Evolutionary conservation across 78 protist genomes (phyloP).

Genomic region (Chrysochromulina tobinii): DNA sequence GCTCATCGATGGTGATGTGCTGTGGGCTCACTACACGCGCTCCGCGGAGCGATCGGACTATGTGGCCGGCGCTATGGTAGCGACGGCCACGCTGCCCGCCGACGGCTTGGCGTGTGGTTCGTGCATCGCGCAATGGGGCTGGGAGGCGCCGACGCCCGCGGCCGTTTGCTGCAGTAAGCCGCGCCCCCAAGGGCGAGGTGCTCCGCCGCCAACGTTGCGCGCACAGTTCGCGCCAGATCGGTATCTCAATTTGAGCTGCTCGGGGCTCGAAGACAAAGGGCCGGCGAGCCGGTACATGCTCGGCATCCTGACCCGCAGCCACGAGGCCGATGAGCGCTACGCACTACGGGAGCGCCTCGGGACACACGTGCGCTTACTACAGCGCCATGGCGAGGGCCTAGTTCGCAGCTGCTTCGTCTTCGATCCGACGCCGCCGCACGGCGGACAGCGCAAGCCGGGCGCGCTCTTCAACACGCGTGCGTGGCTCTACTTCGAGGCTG

Average conservation of each 20-base stretch:
- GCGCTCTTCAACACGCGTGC: background rate
- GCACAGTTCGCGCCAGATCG: too few species aligned
- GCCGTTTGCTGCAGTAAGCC: background rate
- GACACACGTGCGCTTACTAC: background rate
- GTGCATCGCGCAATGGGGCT: background rate
- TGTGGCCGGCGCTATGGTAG: background rate
- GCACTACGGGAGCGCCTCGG: background rate
- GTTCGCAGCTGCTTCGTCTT: background rate
- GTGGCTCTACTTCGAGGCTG: constrained; percentile 5
- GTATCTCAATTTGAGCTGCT: background rate
- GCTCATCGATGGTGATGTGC: background rate
- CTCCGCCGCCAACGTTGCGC: background rate
- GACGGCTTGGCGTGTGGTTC: background rate
- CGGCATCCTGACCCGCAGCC: background rate
- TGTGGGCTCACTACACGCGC: constrained; percentile 5
- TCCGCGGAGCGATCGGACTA: background rate
- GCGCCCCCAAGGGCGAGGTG: background rate
- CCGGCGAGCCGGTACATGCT: background rate
- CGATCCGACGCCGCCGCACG: too few species aligned
- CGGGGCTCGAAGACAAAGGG: background rate
- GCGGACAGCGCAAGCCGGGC: too few species aligned
- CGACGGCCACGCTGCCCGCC: background rate
- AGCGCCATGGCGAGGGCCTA: background rate
- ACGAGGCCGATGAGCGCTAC: background rate
- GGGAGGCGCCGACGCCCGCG: background rate